These are phyloP conservation scores for Scutellaria barbata DNA, from an alignment of 257 asterid species.

Conservation along the genomic window DNA sequence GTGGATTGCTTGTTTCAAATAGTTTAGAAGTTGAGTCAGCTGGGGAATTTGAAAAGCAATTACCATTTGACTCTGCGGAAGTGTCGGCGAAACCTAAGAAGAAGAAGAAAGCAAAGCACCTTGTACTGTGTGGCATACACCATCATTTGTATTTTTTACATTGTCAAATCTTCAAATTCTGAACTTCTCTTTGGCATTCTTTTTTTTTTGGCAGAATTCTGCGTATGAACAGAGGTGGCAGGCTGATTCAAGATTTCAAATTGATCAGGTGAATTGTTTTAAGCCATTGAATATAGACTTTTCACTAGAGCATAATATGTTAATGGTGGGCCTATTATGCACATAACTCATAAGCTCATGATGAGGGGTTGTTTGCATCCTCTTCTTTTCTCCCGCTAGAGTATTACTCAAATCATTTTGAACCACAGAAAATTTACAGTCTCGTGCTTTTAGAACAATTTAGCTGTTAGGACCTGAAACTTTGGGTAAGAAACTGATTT, in stretches of 20 bases:
- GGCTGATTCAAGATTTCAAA: constrained; percentile 69
- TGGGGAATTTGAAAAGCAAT: constrained; percentile 72
- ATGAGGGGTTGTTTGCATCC: neutral
- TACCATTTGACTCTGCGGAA: constrained; percentile 67
- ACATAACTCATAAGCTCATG: constrained; percentile 4
- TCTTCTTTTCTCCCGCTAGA: neutral
- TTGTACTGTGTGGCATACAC: constrained; percentile 51
- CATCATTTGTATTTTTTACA: constrained; percentile 13
- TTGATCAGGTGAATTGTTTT: constrained; percentile 74
- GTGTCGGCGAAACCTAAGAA: constrained; percentile 76
- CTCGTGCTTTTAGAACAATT: constrained; percentile 2
- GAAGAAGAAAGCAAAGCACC: constrained; percentile 81
- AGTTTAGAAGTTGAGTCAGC: constrained; percentile 77
- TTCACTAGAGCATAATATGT: neutral
- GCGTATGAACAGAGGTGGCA: constrained; percentile 77
- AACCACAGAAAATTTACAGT: neutral
- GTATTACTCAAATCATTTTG: neutral
- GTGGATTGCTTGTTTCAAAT: constrained; percentile 64
- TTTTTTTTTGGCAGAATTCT: constrained; percentile 52
- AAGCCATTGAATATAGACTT: constrained; percentile 14
- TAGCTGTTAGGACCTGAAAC: constrained; percentile 19
- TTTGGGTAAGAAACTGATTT: constrained; percentile 12
- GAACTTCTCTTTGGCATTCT: constrained; percentile 29
- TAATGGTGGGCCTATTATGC: constrained; percentile 19
- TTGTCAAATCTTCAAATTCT: constrained; percentile 27